Percentiles rank a stretch among this genome's conserved stretches.
Evolutionary conservation across 805 yeast species (phyloP).

Genomic region (Huiozyma naganishii): DNA sequence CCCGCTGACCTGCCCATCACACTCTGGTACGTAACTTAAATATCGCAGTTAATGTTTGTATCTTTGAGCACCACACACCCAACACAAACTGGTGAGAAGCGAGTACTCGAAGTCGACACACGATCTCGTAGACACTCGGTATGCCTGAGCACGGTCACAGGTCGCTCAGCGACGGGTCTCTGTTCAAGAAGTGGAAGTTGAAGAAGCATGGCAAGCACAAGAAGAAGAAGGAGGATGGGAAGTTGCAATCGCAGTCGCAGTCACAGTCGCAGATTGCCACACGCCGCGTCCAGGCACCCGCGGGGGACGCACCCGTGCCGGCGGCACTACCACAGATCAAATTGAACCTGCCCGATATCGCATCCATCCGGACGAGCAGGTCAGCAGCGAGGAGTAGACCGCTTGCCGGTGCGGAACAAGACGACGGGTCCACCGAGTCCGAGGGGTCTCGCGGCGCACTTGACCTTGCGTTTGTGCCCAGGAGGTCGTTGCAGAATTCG

Average conservation of each 20-base stretch:
- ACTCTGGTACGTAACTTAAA: neutral
- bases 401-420: neutral
- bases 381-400: slow-evolving; percentile 4
- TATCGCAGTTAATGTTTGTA: no score
- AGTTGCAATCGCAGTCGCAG: no score
- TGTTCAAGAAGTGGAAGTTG: slow-evolving; percentile 6
- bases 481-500: slow-evolving; percentile 17
- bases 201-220: neutral
- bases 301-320: no score
- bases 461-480: slow-evolving; percentile 7
- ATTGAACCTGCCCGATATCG: slow-evolving; percentile 15
- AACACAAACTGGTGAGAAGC: no score
- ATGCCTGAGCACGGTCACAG: neutral
- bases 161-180: slow-evolving; percentile 9
- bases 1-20: slow-evolving; percentile 32
- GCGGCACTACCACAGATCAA: neutral
- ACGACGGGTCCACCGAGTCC: neutral
- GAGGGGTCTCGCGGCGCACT: slow-evolving; percentile 1
- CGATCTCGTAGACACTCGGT: no score
- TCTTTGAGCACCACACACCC: neutral
- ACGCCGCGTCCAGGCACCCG: slow-evolving; percentile 9
- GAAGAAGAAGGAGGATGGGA: neutral
- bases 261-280: slow-evolving; percentile 9
- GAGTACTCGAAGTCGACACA: no score
- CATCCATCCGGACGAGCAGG: slow-evolving; percentile 13